Evolutionary conservation across 805 yeast species (phyloP).

Genomic region (Saccharomycopsis fermentans): DNA sequence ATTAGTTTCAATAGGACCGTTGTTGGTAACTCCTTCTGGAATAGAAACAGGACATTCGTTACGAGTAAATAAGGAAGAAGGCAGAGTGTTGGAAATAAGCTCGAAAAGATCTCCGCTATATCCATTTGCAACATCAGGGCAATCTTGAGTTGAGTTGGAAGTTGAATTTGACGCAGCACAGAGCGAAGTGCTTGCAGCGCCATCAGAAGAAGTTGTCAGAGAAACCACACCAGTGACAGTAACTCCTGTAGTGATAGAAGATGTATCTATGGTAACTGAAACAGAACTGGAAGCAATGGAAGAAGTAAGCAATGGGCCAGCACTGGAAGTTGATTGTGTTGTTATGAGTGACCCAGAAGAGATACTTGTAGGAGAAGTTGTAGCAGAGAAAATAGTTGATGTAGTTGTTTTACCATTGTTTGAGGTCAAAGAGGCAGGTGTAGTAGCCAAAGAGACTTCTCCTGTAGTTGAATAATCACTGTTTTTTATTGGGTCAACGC

Average conservation of each 20-base stretch:
- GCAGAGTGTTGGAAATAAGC: slow-evolving; percentile 32
- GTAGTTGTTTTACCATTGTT: slow-evolving; percentile 5
- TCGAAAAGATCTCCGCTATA: slow-evolving; percentile 29
- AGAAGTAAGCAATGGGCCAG: slow-evolving; percentile 9
- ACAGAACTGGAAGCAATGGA: not conserved
- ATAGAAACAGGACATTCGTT: slow-evolving; percentile 22
- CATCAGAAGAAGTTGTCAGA: not conserved
- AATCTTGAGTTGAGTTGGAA: slow-evolving; percentile 1
- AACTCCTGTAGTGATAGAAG: not conserved
- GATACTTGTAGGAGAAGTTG: slow-evolving; percentile 4
- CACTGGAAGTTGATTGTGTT: not conserved
- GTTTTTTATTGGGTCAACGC: not conserved
- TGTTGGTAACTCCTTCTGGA: slow-evolving; percentile 19
- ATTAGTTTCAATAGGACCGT: slow-evolving; percentile 55
- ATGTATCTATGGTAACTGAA: not conserved
- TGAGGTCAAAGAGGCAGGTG: not conserved
- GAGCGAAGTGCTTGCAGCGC: not conserved
- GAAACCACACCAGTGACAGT: not conserved
- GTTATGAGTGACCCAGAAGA: slow-evolving; percentile 4
- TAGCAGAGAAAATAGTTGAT: slow-evolving; percentile 10
- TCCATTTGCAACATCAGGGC: not conserved
- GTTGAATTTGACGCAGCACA: slow-evolving; percentile 1
- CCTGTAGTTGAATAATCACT: not conserved
- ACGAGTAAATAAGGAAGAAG: slow-evolving; percentile 33
- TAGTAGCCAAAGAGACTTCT: not conserved